A percentile compares a stretch with the other conserved stretches of the same genome.
These are phyloP conservation scores for Epithele typhae DNA, from an alignment of 768 basidiomycete species.

Conservation along the genomic window DNA sequence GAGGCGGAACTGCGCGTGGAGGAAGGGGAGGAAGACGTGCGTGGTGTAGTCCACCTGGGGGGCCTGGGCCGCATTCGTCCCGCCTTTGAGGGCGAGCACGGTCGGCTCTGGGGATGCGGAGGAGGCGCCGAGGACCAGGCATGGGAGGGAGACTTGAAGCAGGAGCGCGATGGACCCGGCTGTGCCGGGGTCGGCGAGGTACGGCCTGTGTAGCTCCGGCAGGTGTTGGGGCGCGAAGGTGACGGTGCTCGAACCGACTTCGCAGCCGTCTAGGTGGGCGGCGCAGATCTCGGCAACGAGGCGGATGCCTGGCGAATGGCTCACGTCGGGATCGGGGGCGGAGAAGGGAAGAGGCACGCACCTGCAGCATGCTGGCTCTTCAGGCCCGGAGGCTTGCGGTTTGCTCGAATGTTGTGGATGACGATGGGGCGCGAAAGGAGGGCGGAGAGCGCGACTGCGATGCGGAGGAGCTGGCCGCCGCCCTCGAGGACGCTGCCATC, in stretches of 20 bases:
- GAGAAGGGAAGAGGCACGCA: slow-evolving; percentile 19
- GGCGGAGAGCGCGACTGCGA: slow-evolving; percentile 61
- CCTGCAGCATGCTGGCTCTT: slow-evolving; percentile 73
- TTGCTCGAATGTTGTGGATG: slow-evolving; percentile 57
- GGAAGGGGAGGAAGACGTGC: slow-evolving; percentile 66
- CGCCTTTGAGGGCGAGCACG: slow-evolving; percentile 59
- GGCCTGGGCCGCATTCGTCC: slow-evolving; percentile 67
- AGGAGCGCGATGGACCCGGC: slow-evolving; percentile 71
- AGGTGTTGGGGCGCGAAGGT: slow-evolving; percentile 51
- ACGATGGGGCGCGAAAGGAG: slow-evolving; percentile 56
- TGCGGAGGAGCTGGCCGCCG: slow-evolving; percentile 73
- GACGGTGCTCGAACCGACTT: slow-evolving; percentile 47
- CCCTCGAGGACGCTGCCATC: slow-evolving; percentile 46
- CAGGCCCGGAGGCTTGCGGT: slow-evolving; percentile 58
- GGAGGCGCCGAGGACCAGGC: slow-evolving; percentile 54
- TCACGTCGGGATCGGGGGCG: not conserved
- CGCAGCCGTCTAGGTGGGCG: slow-evolving; percentile 51
- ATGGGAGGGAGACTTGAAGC: slow-evolving; percentile 67
- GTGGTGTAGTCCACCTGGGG: slow-evolving; percentile 72
- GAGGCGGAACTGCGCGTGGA: slow-evolving; percentile 49
- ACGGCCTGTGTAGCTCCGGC: slow-evolving; percentile 33
- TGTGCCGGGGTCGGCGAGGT: slow-evolving; percentile 45
- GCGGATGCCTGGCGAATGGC: slow-evolving; percentile 45
- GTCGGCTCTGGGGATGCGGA: slow-evolving; percentile 17
- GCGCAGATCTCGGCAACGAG: slow-evolving; percentile 59